A percentile compares a stretch with the other conserved stretches of the same genome.
These are phyloP conservation scores for Boechera retrofracta DNA, from an alignment of 345 rosid species.

Conservation along the genomic window DNA sequence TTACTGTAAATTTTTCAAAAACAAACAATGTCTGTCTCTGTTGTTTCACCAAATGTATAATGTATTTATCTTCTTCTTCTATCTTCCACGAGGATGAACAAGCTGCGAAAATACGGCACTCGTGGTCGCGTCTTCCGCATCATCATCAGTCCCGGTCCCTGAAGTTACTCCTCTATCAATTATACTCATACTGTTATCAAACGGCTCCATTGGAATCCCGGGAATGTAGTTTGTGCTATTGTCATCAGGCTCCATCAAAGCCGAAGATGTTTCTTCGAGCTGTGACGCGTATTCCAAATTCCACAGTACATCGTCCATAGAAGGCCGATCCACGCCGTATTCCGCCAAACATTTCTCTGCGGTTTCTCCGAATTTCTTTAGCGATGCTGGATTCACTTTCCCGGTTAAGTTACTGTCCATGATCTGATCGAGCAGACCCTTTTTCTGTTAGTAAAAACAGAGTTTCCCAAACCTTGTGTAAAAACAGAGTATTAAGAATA, in stretches of 20 bases:
- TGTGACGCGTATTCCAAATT: slow-evolving; percentile 93
- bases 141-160: slow-evolving; percentile 70
- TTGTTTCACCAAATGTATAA: too few species aligned
- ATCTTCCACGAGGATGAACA: slow-evolving; percentile 98
- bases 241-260: slow-evolving; percentile 90
- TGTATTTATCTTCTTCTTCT: slow-evolving; percentile 26
- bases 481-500: too few species aligned
- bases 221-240: slow-evolving; percentile 95
- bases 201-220: slow-evolving; percentile 78
- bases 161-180: slow-evolving; percentile 52
- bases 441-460: too few species aligned
- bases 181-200: slow-evolving; percentile 86
- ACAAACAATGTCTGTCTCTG: slow-evolving; percentile 31
- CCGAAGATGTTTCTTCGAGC: slow-evolving; percentile 90
- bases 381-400: slow-evolving; percentile 86
- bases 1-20: slow-evolving; percentile 25
- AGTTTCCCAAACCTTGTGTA: too few species aligned
- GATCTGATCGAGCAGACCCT: slow-evolving; percentile 94
- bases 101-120: slow-evolving; percentile 98
- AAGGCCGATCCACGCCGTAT: slow-evolving; percentile 89
- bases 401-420: slow-evolving; percentile 87
- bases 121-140: slow-evolving; percentile 81
- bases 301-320: slow-evolving; percentile 99
- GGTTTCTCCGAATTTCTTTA: slow-evolving; percentile 94
- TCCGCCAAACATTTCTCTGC: slow-evolving; percentile 98